Evolutionary conservation across 768 basidiomycete genomes (phyloP).

Genomic region (Termitomyces bulborhizus): DNA sequence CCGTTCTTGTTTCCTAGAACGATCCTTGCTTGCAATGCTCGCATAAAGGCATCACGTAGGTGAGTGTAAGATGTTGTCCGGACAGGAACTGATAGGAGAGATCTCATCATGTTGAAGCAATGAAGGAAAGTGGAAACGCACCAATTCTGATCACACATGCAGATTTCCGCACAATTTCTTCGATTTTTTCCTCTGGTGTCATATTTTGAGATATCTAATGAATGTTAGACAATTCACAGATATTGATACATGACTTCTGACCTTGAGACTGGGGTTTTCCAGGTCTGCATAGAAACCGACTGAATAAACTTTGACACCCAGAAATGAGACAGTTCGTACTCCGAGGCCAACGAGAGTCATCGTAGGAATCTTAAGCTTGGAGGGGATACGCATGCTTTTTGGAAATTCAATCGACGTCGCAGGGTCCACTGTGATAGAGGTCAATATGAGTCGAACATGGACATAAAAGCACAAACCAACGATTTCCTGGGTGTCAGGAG

Average conservation of each 20-base stretch:
- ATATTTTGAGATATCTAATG: conserved; percentile 49
- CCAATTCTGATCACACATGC: conserved; percentile 74
- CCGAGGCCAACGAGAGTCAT: conserved; percentile 79
- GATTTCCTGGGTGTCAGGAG: background rate
- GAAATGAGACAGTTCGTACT: conserved; percentile 84
- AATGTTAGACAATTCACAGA: background rate
- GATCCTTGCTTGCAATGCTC: conserved; percentile 62
- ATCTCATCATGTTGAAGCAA: background rate
- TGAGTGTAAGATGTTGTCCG: conserved; percentile 73
- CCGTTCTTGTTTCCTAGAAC: conserved; percentile 43
- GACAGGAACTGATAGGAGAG: conserved; percentile 56
- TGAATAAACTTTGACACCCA: conserved; percentile 84
- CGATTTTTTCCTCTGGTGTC: conserved; percentile 63
- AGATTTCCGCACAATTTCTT: conserved; percentile 58
- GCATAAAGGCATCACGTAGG: conserved; percentile 77
- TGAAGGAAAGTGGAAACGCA: conserved; percentile 17
- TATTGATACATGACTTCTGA: conserved; percentile 20
- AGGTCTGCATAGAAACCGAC: conserved; percentile 89
- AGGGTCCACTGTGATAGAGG: conserved; percentile 50
- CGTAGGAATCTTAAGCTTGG: conserved; percentile 53
- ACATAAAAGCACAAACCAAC: conserved; percentile 5
- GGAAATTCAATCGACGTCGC: conserved; percentile 75
- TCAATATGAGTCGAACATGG: background rate
- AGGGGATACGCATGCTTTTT: conserved; percentile 53
- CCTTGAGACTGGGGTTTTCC: conserved; percentile 53